Base-by-base conservation (phyloP, 1,284 basidiomycete species). In the Farysia itapuensis region DNA sequence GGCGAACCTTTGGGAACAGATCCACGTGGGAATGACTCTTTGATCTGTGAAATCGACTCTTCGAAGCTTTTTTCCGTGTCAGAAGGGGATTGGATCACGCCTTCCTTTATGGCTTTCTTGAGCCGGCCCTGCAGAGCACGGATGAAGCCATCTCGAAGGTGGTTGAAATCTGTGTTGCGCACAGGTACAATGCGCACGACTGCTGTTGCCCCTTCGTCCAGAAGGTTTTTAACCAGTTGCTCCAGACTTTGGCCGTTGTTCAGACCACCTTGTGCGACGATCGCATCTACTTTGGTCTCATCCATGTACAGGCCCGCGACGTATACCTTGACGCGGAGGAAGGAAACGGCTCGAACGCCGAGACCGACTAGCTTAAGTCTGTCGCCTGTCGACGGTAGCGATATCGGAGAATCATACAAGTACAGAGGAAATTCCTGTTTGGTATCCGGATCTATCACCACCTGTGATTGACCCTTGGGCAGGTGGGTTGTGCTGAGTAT, bases 291-390 rank as follows among this genome's bases (percentile, higher is more conserved):
- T 15, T 26, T 18, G 18, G 37, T 25, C 39, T 89, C 78, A 75
- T 90, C 88, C 13, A 87, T 87, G 75, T 93, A 93, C 73, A 92
- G 87, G 1, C 82, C 90, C 31, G 89, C 84, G 4, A 88, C 87
- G 76, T 93, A 93, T 9, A 92, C 90, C 58, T 86, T 83, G 48
- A 93, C 82, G 5, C 83, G 81, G 33, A 93, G 79, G 78, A 93
- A 90, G 11, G 88, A 80, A 32, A 93, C 90, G 0, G 85, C 89
- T 32, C 90, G 81, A 23, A 90, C 88, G 32, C 90, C 90, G 2
- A 88, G 79, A 1, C 90, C 90, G 11, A 92, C 78, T 5, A 93
- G 81, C 14, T 83, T 81, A 65, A 88, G 82, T 2, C 34, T 39
- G 19, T 38, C 25, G 5, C 19, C 20, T 0, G 42, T 12, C 0